Conservation (phyloP, 306 rosid species). For the Dalbergia cochinchinensis region DNA sequence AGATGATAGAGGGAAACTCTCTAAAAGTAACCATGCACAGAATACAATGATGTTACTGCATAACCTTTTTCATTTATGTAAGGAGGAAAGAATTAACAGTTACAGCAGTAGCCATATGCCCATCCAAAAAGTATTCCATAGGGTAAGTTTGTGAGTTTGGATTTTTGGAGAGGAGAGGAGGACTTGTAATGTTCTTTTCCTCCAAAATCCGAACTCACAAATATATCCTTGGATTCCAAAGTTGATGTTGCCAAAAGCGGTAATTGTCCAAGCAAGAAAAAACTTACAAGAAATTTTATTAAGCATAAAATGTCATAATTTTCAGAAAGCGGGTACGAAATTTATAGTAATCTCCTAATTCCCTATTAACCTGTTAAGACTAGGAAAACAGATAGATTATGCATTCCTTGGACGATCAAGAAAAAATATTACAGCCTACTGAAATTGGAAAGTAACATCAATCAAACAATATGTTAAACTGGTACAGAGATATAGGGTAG, state of each 20-base stretch:
- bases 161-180: too few relatives aligned
- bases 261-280: not conserved
- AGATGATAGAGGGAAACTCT: not conserved
- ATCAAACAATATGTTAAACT: too few relatives aligned
- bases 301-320: not conserved
- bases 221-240: not conserved
- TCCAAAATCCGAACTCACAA: too few relatives aligned
- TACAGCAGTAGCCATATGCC: not conserved
- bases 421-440: not conserved
- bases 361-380: not conserved
- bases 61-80: not conserved
- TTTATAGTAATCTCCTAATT: slow-evolving; percentile 6
- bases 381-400: not conserved
- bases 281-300: not conserved
- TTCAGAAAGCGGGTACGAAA: not conserved
- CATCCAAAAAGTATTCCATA: slow-evolving; percentile 1
- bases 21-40: not conserved
- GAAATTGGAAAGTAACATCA: too few relatives aligned
- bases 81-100: slow-evolving; percentile 17
- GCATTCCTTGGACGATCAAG: not conserved
- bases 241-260: not conserved
- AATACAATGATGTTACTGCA: slow-evolving; percentile 6
- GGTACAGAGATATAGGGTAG: too few relatives aligned
- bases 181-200: too few relatives aligned
- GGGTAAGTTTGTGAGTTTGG: too few relatives aligned